Evolutionary conservation across 495 filamentous ascomycete genomes (phyloP).

Genomic region (Tuber umbilicatum): DNA sequence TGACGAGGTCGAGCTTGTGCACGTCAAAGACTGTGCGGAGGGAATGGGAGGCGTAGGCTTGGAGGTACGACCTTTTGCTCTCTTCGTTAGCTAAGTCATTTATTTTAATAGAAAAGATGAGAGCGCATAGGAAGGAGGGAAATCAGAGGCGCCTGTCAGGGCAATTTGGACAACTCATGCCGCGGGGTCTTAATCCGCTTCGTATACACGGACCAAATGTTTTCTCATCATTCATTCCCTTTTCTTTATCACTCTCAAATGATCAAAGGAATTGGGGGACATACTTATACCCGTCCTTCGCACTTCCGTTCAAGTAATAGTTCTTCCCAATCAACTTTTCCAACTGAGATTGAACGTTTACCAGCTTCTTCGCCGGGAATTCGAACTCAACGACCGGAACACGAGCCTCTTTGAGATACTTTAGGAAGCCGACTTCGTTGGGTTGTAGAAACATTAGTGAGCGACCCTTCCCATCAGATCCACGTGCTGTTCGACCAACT

Average conservation of each 20-base stretch:
- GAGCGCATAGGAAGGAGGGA: not conserved
- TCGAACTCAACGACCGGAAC: constrained; percentile 95
- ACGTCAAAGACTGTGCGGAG: constrained; percentile 88
- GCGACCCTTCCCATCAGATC: constrained; percentile 71
- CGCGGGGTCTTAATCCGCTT: constrained; percentile 10
- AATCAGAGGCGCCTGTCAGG: not conserved
- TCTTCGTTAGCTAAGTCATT: not conserved
- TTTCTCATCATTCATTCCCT: not conserved
- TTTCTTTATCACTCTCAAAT: not conserved
- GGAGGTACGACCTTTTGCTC: constrained; percentile 64
- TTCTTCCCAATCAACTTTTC: constrained; percentile 91
- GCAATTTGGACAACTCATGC: constrained; percentile 9
- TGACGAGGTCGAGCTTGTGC: constrained; percentile 82
- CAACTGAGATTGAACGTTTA: constrained; percentile 90
- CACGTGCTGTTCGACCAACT: constrained; percentile 89
- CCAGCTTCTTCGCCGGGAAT: constrained; percentile 83
- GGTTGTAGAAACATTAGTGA: constrained; percentile 90
- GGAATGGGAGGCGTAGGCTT: constrained; percentile 88
- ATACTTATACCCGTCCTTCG: constrained; percentile 55
- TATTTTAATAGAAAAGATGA: not conserved
- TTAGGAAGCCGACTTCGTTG: constrained; percentile 83
- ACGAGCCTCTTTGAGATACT: constrained; percentile 81
- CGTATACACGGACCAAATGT: constrained; percentile 5
- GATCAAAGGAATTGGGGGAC: not conserved
- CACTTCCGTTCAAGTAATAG: constrained; percentile 88